Evolutionary conservation across 164 flowering plant species (phyloP).

Genomic region (Malania oleifera): DNA sequence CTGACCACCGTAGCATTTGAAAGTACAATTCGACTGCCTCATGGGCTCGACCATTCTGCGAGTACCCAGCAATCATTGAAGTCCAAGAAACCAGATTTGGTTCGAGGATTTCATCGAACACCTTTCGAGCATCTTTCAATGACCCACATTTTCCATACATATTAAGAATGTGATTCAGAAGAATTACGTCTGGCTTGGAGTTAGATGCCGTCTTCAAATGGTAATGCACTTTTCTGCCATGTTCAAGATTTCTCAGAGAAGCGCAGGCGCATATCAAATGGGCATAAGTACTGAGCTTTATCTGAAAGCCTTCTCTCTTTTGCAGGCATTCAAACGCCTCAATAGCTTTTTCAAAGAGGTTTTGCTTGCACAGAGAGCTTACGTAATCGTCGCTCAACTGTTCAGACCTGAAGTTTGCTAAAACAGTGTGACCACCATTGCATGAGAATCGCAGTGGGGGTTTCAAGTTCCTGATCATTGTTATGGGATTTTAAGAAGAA

Average conservation of each 20-base stretch:
- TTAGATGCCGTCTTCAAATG: constrained; percentile 30
- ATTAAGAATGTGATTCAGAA: constrained; percentile 52
- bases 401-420: constrained; percentile 26
- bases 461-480: constrained; percentile 14
- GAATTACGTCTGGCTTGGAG: constrained; percentile 33
- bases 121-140: constrained; percentile 39
- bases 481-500: background rate
- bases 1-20: constrained; percentile 37
- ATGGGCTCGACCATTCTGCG: constrained; percentile 38
- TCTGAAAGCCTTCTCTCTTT: constrained; percentile 23
- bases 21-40: constrained; percentile 43
- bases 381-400: constrained; percentile 45
- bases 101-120: constrained; percentile 50
- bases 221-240: constrained; percentile 42
- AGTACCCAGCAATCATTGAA: constrained; percentile 57
- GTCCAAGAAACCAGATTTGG: constrained; percentile 70
- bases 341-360: constrained; percentile 44
- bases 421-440: background rate
- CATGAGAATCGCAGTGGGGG: background rate
- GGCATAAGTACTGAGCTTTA: constrained; percentile 38
- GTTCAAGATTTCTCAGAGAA: constrained; percentile 35
- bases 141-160: constrained; percentile 77
- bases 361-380: constrained; percentile 48
- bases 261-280: constrained; percentile 49
- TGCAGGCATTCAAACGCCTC: constrained; percentile 41